Percentiles rank a stretch among this genome's conserved stretches.
phyloP scores from a whole-genome alignment of 2,329 filamentous ascomycete species.

The Canariomyces notabilis region DNA sequence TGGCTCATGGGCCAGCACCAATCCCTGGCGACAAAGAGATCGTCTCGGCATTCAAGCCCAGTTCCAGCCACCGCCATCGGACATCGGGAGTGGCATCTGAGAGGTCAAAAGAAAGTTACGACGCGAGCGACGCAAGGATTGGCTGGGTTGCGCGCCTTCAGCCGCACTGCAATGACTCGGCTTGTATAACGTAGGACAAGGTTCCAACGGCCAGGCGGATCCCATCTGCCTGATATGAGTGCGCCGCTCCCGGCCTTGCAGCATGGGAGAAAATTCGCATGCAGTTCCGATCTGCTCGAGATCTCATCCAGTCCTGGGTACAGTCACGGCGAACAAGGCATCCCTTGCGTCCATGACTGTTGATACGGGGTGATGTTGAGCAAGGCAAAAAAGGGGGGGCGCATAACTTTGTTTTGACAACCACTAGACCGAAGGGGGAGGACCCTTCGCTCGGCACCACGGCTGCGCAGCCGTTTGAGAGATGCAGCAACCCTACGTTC shows the following conservation, averaged over 20 bases:
- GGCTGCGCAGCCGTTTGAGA: constrained; percentile 1
- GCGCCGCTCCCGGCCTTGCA: constrained; percentile 1
- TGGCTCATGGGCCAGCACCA: constrained; percentile 13
- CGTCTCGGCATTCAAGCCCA: constrained; percentile 1
- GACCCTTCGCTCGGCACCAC: neutral
- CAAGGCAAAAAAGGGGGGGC: neutral
- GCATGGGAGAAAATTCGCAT: constrained; percentile 2
- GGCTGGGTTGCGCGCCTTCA: no score
- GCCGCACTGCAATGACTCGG: constrained; percentile 23
- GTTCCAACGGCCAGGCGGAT: neutral
- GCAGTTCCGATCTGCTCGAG: constrained; percentile 7
- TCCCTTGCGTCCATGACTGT: no score
- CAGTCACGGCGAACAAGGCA: neutral
- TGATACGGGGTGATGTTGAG: no score
- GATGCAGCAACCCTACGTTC: constrained; percentile 19
- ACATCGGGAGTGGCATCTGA: constrained; percentile 7
- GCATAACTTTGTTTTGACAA: neutral
- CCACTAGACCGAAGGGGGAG: neutral
- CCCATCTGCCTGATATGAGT: constrained; percentile 18
- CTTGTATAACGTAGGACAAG: constrained; percentile 7
- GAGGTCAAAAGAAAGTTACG: constrained; percentile 14
- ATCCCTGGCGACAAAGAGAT: constrained; percentile 14
- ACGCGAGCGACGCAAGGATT: constrained; percentile 1
- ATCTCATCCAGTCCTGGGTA: neutral
- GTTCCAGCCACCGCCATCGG: constrained; percentile 13